These are phyloP conservation scores for Abortiporus biennis DNA, from an alignment of 1,284 basidiomycete species.

Conservation along the genomic window DNA sequence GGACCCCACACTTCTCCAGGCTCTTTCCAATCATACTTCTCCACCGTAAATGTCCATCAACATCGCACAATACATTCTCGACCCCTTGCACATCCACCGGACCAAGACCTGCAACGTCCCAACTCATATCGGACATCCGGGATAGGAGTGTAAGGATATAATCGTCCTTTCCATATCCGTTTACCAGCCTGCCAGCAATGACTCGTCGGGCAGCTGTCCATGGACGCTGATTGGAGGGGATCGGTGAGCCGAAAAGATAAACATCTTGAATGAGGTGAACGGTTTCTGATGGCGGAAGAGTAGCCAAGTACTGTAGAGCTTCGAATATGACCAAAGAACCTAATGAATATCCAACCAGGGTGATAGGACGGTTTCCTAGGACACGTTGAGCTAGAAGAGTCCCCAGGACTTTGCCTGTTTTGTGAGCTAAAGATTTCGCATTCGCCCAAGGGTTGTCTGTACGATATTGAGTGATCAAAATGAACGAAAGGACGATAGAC, in stretches of 20 bases:
- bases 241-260: constrained; percentile 68
- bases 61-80: constrained; percentile 60
- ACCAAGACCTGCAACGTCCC: constrained; percentile 65
- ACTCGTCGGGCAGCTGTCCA: constrained; percentile 66
- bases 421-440: constrained; percentile 42
- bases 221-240: constrained; percentile 43
- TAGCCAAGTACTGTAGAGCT: constrained; percentile 33
- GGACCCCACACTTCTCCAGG: constrained; percentile 31
- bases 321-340: constrained; percentile 50
- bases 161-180: constrained; percentile 65
- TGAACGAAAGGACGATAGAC: background rate
- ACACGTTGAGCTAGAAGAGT: constrained; percentile 44
- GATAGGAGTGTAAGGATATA: constrained; percentile 74
- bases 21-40: constrained; percentile 42
- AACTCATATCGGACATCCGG: constrained; percentile 55
- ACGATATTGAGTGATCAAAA: background rate
- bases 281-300: constrained; percentile 37
- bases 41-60: constrained; percentile 54
- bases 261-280: constrained; percentile 64
- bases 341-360: constrained; percentile 51
- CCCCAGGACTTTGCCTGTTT: constrained; percentile 51
- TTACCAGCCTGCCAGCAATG: constrained; percentile 65
- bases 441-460: constrained; percentile 59
- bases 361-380: constrained; percentile 52
- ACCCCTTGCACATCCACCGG: constrained; percentile 61